phyloP scores from a whole-genome alignment of 495 filamentous ascomycete species.

The Penicillium egyptiacum region DNA sequence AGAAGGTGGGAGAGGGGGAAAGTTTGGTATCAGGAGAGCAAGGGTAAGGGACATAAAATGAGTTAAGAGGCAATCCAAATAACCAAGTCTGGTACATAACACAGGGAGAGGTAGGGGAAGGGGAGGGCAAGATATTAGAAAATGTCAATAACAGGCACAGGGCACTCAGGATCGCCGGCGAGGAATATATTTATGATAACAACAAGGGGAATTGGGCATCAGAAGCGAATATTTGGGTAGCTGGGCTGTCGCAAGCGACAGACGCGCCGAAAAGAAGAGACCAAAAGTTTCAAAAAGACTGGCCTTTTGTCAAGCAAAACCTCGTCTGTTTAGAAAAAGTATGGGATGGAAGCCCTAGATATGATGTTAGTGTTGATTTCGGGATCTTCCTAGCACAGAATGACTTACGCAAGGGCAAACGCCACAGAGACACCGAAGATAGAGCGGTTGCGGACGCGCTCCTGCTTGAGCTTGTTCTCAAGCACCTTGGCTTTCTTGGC shows the following conservation, averaged over 20 bases:
- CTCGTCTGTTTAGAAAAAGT: constrained; percentile 41
- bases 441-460: constrained; percentile 79
- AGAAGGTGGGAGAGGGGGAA: background rate
- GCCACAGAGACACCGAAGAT: constrained; percentile 81
- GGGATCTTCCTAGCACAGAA: background rate
- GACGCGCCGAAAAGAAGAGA: background rate
- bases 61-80: background rate
- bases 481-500: constrained; percentile 75
- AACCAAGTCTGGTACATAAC: constrained; percentile 5
- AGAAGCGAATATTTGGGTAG: constrained; percentile 15
- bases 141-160: constrained; percentile 19
- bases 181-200: constrained; percentile 38
- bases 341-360: constrained; percentile 48
- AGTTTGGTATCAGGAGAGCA: constrained; percentile 7
- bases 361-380: constrained; percentile 21
- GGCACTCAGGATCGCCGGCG: constrained; percentile 15
- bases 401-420: constrained; percentile 82
- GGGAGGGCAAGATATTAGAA: constrained; percentile 23
- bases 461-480: constrained; percentile 72
- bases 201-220: constrained; percentile 23
- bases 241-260: constrained; percentile 11
- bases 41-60: background rate
- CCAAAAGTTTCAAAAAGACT: background rate
- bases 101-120: background rate
- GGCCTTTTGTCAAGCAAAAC: background rate